Percentiles rank a stretch among this genome's conserved stretches.
Evolutionary conservation across 148 eudicot genomes (phyloP).

Genomic region (Drosera capensis): DNA sequence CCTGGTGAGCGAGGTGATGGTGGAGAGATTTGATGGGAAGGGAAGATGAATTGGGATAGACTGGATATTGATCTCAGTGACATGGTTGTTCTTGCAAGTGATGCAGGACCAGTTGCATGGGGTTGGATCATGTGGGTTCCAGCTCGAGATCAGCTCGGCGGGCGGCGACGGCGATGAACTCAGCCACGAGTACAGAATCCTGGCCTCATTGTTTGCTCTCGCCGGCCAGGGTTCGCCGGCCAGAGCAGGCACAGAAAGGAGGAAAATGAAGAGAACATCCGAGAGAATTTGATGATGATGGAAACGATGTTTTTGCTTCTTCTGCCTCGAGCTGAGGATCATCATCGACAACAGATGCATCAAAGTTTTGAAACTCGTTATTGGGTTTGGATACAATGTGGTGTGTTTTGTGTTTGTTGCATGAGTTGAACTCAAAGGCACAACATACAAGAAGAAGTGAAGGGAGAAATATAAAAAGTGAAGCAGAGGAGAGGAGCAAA

Average conservation of each 20-base stretch:
- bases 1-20: constrained; percentile 16
- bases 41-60: constrained; percentile 26
- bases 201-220: constrained; percentile 14
- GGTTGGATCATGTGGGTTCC: constrained; percentile 22
- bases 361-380: constrained; percentile 31
- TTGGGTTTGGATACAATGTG: constrained; percentile 9
- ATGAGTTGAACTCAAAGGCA: background rate
- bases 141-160: constrained; percentile 17
- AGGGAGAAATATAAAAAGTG: background rate
- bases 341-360: constrained; percentile 47
- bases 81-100: constrained; percentile 19
- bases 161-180: constrained; percentile 11
- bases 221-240: constrained; percentile 6
- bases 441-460: background rate
- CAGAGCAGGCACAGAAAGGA: constrained; percentile 9
- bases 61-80: constrained; percentile 27
- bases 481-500: constrained; percentile 2
- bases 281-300: constrained; percentile 1
- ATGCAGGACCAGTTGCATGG: constrained; percentile 42
- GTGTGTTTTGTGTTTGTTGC: background rate
- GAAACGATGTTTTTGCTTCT: constrained; percentile 5
- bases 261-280: constrained; percentile 3
- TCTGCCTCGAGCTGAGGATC: constrained; percentile 33
- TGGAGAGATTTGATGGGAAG: constrained; percentile 27
- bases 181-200: constrained; percentile 28